phyloP scores from a whole-genome alignment of 2,329 filamentous ascomycete genomes.

The Pseudogymnoascus sp. region DNA sequence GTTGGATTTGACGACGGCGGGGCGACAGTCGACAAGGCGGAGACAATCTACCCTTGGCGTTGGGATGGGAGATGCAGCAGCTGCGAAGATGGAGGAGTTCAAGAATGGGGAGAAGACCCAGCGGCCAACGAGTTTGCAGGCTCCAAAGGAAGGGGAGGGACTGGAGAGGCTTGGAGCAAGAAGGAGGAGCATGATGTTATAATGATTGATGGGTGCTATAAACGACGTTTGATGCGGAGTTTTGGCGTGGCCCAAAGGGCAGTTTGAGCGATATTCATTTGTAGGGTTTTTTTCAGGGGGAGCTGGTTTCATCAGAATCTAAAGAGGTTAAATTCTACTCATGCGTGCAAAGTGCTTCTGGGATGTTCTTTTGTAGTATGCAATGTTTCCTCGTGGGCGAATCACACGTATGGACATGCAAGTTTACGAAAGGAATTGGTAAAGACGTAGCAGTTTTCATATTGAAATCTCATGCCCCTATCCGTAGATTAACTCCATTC shows the following conservation, averaged over 20 bases:
- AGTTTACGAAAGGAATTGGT: background rate
- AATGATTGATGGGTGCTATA: conserved; percentile 22
- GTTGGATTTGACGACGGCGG: background rate
- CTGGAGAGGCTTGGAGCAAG: conserved; percentile 25
- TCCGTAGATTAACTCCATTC: conserved; percentile 2
- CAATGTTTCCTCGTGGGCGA: background rate
- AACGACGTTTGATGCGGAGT: conserved; percentile 9
- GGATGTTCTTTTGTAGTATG: background rate
- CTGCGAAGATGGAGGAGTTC: conserved; percentile 13
- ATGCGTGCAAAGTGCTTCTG: background rate
- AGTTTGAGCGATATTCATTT: conserved; percentile 10
- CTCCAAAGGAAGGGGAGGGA: conserved; percentile 17
- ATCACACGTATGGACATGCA: background rate
- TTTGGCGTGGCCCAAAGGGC: background rate
- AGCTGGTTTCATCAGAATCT: conserved; percentile 1
- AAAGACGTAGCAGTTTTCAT: background rate
- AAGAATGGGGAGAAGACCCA: conserved; percentile 20
- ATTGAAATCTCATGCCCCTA: background rate
- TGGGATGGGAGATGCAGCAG: conserved; percentile 15
- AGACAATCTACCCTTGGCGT: conserved; percentile 26
- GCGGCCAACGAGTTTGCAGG: conserved; percentile 17
- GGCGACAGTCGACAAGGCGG: conserved; percentile 15
- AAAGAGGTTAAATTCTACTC: background rate
- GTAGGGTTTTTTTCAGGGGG: background rate
- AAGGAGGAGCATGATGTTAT: conserved; percentile 31